Percentiles rank a stretch among this genome's conserved stretches.
phyloP scores from a whole-genome alignment of 768 basidiomycete species.

The Suillus paluster region DNA sequence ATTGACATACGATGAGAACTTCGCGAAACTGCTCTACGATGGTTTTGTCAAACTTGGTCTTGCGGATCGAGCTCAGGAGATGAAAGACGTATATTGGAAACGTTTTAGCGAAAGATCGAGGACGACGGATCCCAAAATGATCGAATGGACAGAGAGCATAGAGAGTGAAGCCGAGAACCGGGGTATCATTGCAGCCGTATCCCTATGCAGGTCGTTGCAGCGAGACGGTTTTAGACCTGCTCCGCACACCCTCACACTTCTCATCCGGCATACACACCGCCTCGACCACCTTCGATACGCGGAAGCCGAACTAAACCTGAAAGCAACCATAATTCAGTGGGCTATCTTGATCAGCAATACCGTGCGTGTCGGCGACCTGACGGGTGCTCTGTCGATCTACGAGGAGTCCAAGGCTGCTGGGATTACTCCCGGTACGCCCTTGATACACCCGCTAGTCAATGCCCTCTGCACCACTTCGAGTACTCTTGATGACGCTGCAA shows the following conservation, averaged over 20 bases:
- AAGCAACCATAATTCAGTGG: constrained; percentile 53
- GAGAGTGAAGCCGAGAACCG: constrained; percentile 35
- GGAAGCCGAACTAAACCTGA: constrained; percentile 45
- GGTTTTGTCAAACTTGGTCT: constrained; percentile 48
- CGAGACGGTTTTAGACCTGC: constrained; percentile 38
- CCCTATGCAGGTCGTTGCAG: constrained; percentile 37
- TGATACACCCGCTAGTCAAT: constrained; percentile 60
- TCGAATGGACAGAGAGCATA: constrained; percentile 34
- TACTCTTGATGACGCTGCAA: constrained; percentile 41
- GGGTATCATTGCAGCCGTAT: constrained; percentile 41
- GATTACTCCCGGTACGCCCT: constrained; percentile 49
- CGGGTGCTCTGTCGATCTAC: constrained; percentile 55
- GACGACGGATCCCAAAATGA: constrained; percentile 28
- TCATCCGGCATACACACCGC: constrained; percentile 47
- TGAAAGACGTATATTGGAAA: constrained; percentile 43
- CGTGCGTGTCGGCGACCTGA: constrained; percentile 41
- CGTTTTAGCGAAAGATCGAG: constrained; percentile 35
- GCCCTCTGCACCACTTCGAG: constrained; percentile 48
- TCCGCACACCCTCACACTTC: constrained; percentile 40
- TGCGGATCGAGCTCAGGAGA: constrained; percentile 39
- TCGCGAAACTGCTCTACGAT: constrained; percentile 45
- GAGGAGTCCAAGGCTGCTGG: constrained; percentile 46
- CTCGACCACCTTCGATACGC: constrained; percentile 47
- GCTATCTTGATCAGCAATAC: constrained; percentile 58
- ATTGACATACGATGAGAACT: constrained; percentile 47